These are phyloP conservation scores for Wickerhamomyces bisporus DNA, from an alignment of 805 yeast genomes.

Conservation along the genomic window DNA sequence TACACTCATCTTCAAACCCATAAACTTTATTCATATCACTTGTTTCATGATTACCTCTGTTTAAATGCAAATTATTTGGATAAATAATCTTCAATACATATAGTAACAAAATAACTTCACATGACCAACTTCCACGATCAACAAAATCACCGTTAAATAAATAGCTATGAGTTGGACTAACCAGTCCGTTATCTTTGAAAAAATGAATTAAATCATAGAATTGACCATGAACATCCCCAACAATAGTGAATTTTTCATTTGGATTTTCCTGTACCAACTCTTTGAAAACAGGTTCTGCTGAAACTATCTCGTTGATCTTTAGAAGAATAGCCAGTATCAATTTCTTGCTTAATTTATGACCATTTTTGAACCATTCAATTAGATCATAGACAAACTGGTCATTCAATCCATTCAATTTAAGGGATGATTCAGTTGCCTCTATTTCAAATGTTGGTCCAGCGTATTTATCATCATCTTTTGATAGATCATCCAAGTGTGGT, in stretches of 20 bases:
- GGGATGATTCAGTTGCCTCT: constrained; percentile 23
- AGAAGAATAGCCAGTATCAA: constrained; percentile 80
- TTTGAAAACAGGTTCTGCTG: constrained; percentile 65
- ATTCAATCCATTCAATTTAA: constrained; percentile 31
- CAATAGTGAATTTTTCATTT: constrained; percentile 57
- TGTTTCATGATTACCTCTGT: constrained; percentile 96
- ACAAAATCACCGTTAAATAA: constrained; percentile 97
- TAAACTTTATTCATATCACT: constrained; percentile 94
- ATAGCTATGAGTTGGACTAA: constrained; percentile 59
- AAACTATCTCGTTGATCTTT: constrained; percentile 60
- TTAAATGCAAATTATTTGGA: constrained; percentile 67
- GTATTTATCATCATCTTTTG: constrained; percentile 46
- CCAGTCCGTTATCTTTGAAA: constrained; percentile 70
- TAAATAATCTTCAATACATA: constrained; percentile 72
- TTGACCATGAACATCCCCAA: constrained; percentile 98
- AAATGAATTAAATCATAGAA: constrained; percentile 83
- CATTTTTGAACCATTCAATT: constrained; percentile 67
- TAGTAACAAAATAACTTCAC: constrained; percentile 84
- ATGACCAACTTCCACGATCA: constrained; percentile 97
- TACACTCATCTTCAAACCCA: constrained; percentile 96
- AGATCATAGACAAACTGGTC: constrained; percentile 54
- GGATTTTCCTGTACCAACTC: constrained; percentile 48
- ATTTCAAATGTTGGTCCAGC: constrained; percentile 53
- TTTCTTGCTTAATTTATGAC: constrained; percentile 70
- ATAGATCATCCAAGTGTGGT: too few relatives aligned